Base-by-base conservation (phyloP, 345 rosid species). In the Draba incana region DNA sequence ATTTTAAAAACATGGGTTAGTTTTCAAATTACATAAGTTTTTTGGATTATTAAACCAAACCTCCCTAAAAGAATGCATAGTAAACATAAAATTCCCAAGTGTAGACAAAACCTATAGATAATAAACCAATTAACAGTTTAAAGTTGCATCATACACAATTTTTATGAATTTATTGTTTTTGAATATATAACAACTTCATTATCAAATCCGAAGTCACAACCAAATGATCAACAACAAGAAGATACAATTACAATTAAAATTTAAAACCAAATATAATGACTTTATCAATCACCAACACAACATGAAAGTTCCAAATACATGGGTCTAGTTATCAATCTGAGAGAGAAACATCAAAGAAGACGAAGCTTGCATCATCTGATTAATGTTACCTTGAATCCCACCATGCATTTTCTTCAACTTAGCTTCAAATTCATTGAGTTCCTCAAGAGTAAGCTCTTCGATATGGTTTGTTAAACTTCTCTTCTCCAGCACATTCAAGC, bases 371-470 rank as follows among this genome's bases (percentile, higher is more conserved):
- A 76, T 20, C 20, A 20, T 64, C 20, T 39, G 24, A 20, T 0
- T 3, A 41, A 58, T 54, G 50, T 31, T 64, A 59, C 15, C 4
- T 52, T 57, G 50, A 6, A 76, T 53, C 45, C 24, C 5, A 27
- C 1, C 27, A 51, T 12, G 59, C 44, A 53, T 6, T 7, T 45
- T 7, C 30, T 45, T 10, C 62, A 70, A 28, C 57, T 27, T 44
- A n/a, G 47, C 58, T 44, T 76, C 66, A 38, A 5, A 52, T 2
- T 64, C 51, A 35, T 27, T 39, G 27, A 77, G 80, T 13, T 77
- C 77, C 10, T 52, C 64, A 15, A 65, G 68, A 16, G 63, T 60
- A 64, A 77, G 62, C 28, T 66, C 63, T 7, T 70, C 76, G 35
- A 57, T 13, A 57, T 13, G 68, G 62, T 23, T 64, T 70, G 23